A percentile compares a stretch with the other conserved stretches of the same genome.
Evolutionary conservation across 352 stramenopile species (phyloP).

Genomic region (Phytophthora citricola): DNA sequence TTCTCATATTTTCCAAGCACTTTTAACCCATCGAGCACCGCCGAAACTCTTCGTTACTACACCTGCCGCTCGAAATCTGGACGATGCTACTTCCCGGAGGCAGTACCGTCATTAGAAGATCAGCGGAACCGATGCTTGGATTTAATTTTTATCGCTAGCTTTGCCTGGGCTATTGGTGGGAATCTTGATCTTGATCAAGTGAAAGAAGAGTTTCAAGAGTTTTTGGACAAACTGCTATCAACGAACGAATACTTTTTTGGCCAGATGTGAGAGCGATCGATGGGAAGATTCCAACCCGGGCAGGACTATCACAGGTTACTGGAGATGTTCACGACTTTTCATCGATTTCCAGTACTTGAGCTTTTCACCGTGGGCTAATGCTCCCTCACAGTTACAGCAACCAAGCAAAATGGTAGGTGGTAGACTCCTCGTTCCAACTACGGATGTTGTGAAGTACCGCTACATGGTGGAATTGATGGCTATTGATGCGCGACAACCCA

Average conservation of each 20-base stretch:
- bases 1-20: constrained; percentile 67
- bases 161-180: constrained; percentile 75
- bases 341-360: constrained; percentile 71
- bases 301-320: constrained; percentile 50
- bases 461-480: constrained; percentile 61
- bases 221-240: constrained; percentile 50
- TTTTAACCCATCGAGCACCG: constrained; percentile 49
- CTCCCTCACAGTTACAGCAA: constrained; percentile 20
- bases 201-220: constrained; percentile 57
- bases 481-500: constrained; percentile 66
- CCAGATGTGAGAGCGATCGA: constrained; percentile 58
- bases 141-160: constrained; percentile 74
- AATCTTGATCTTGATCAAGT: constrained; percentile 55
- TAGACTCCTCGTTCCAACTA: constrained; percentile 65
- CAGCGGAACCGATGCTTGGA: constrained; percentile 67
- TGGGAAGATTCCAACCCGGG: constrained; percentile 55
- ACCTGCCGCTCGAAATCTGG: constrained; percentile 1
- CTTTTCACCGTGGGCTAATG: constrained; percentile 61
- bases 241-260: constrained; percentile 58
- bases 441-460: constrained; percentile 71
- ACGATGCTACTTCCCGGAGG: constrained; percentile 8
- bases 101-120: constrained; percentile 41
- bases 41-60: constrained; percentile 45
- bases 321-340: constrained; percentile 75
- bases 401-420: constrained; percentile 21